Conservation (phyloP, 2,329 filamentous ascomycete genomes). For the Neopestalotiopsis rosae region DNA sequence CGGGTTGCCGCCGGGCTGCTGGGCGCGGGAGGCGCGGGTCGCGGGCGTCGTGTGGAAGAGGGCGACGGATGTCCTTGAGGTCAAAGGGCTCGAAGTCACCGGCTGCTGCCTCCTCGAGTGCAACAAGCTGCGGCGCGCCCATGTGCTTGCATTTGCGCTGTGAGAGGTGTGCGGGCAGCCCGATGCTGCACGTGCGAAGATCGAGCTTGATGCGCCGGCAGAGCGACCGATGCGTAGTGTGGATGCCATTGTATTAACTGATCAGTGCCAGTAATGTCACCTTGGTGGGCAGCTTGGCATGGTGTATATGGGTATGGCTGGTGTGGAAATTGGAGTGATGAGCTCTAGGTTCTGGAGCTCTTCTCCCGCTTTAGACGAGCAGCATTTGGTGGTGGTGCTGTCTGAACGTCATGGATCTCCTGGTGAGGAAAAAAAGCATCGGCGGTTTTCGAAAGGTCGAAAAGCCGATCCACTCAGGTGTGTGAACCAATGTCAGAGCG, state of each 20-base stretch:
- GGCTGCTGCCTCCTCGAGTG: background rate
- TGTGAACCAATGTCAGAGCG: background rate
- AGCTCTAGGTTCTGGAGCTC: background rate
- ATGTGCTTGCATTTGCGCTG: background rate
- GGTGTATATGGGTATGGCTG: background rate
- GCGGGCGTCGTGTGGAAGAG: conserved; percentile 11
- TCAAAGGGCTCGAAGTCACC: background rate
- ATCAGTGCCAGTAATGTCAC: conserved; percentile 3
- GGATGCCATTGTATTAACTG: conserved; percentile 9
- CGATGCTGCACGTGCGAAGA: background rate
- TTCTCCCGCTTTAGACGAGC: background rate
- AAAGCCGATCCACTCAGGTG: background rate
- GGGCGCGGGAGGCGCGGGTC: background rate
- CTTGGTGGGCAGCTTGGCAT: conserved; percentile 4
- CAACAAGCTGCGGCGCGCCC: background rate
- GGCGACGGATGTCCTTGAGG: background rate
- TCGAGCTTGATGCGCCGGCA: conserved; percentile 7
- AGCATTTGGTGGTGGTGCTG: background rate
- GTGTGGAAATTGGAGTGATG: background rate
- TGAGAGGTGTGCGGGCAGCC: background rate
- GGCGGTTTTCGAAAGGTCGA: conserved; percentile 8
- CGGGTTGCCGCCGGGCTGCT: conserved; percentile 49
- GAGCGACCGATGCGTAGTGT: conserved; percentile 9
- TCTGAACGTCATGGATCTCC: conserved; percentile 10
- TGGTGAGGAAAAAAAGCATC: conserved; percentile 10